Conservation (phyloP, 352 stramenopile genomes). For the Elongisporangium undulatum region DNA sequence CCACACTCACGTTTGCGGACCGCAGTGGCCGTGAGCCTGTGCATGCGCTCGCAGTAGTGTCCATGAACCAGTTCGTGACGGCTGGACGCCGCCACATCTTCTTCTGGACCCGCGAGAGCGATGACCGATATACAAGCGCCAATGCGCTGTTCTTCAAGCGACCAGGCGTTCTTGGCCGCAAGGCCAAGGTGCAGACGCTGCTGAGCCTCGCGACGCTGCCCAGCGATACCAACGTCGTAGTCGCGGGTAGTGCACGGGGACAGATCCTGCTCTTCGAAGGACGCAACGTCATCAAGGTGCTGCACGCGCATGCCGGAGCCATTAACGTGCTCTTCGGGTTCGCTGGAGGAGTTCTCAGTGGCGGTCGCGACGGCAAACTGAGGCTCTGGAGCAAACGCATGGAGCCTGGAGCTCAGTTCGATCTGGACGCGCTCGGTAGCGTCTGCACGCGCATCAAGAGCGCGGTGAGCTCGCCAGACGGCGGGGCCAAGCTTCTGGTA, state of each 20-base stretch:
- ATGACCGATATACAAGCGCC: slow-evolving; percentile 40
- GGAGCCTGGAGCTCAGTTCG: slow-evolving; percentile 69
- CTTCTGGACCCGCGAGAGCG: slow-evolving; percentile 69
- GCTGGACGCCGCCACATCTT: slow-evolving; percentile 56
- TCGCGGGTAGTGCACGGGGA: slow-evolving; percentile 66
- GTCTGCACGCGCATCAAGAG: slow-evolving; percentile 50
- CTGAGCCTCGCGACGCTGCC: slow-evolving; percentile 45
- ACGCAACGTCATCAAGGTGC: slow-evolving; percentile 62
- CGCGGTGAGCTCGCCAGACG: slow-evolving; percentile 54
- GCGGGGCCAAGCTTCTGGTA: slow-evolving; percentile 78
- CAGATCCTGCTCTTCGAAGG: slow-evolving; percentile 82
- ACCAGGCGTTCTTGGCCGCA: slow-evolving; percentile 56
- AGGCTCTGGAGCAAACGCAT: slow-evolving; percentile 73
- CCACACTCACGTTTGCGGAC: slow-evolving; percentile 49
- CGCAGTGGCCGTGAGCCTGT: slow-evolving; percentile 45
- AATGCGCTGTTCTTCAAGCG: slow-evolving; percentile 47
- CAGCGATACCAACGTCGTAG: slow-evolving; percentile 38
- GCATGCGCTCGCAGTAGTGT: slow-evolving; percentile 29
- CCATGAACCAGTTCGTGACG: slow-evolving; percentile 62
- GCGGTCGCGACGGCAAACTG: slow-evolving; percentile 71
- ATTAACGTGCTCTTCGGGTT: slow-evolving; percentile 61
- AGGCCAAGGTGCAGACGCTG: slow-evolving; percentile 66
- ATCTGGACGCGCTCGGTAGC: slow-evolving; percentile 64
- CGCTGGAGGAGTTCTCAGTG: slow-evolving; percentile 52
- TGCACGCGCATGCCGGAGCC: slow-evolving; percentile 57